Evolutionary conservation across 1,284 basidiomycete species (phyloP).

Genomic region (Ustilago esculenta): DNA sequence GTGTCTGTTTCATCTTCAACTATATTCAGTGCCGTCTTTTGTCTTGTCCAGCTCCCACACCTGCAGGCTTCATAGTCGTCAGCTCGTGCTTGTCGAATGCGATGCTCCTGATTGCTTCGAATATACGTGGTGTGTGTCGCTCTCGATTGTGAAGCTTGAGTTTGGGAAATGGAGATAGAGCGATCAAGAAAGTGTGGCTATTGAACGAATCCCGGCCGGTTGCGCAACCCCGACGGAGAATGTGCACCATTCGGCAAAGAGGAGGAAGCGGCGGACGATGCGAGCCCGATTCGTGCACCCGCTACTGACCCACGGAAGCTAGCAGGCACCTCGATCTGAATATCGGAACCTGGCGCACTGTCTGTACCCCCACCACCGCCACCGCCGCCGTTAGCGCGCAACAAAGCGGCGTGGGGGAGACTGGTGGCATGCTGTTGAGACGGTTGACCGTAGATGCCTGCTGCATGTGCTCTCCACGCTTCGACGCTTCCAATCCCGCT

Average conservation of each 20-base stretch:
- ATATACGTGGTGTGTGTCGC: no score
- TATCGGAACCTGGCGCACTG: conserved; percentile 23
- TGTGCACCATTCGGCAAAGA: conserved; percentile 10
- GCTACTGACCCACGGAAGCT: conserved; percentile 36
- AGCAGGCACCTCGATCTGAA: conserved; percentile 33
- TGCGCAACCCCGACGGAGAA: conserved; percentile 14
- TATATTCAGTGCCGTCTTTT: no score
- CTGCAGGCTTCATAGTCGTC: no score
- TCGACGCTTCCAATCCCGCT: conserved; percentile 40
- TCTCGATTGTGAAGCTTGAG: neutral
- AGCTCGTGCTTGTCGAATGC: no score
- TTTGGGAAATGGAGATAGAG: no score
- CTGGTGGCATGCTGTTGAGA: conserved; percentile 22
- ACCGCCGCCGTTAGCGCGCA: conserved; percentile 23
- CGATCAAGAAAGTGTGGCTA: neutral
- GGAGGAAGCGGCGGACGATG: conserved; percentile 13
- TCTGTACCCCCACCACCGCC: conserved; percentile 9
- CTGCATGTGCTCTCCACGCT: conserved; percentile 44
- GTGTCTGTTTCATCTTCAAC: no score
- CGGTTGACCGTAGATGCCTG: conserved; percentile 24
- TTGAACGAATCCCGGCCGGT: conserved; percentile 21
- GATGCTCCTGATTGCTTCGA: no score
- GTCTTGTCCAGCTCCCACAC: neutral
- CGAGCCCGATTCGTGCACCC: conserved; percentile 23
- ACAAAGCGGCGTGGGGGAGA: conserved; percentile 24